Base-by-base conservation (phyloP, 306 rosid species). In the Cicer bijugum region DNA sequence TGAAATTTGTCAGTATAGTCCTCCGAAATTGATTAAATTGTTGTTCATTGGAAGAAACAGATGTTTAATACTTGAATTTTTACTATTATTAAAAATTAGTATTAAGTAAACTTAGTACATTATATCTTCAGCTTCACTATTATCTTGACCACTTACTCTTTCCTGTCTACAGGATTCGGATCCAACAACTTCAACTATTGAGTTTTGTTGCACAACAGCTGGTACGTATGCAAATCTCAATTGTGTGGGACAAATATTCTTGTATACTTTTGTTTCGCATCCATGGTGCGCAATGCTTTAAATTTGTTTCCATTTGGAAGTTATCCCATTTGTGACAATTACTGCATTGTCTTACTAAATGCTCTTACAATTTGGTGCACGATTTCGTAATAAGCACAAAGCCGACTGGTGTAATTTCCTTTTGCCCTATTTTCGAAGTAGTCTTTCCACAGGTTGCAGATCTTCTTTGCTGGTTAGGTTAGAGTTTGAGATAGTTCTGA, bases 181-280 rank as follows among this genome's bases (percentile, higher is more conserved):
- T 88, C 94, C 97, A 20, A 14, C 75, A 72, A 91, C 97, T 46
- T 89, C 98, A 15, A 80, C 68, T 42, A 85, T 91, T 69, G 96
- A 91, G 60, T 93, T 85, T 73, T 75, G 93, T 70, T 91, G 96
- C 86, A 85, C 92, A 66, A 91, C 98, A 70, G 97, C 97, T 37
- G 98, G 98, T 93, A 89, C 43, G 17, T 65, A 70, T 83, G 79
- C 72, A 60, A 64, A 76, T 78, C 78, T 75, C 56, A 56, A 67
- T 80, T 81, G 12, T 78, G 52, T 65, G 8, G 71, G 15, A 59
- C 40, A 40, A 65, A 46, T 52, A 28, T 69, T 78, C 67, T 71
- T 67, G 52, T 51, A 23, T 73, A 12, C 40, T 68, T 44, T 19
- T 70, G 60, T 56, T 57, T 52, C 47, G 50, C 70, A 16, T 55